Evolutionary conservation across 768 basidiomycete genomes (phyloP).

Genomic region (Pleurotus pulmonarius): DNA sequence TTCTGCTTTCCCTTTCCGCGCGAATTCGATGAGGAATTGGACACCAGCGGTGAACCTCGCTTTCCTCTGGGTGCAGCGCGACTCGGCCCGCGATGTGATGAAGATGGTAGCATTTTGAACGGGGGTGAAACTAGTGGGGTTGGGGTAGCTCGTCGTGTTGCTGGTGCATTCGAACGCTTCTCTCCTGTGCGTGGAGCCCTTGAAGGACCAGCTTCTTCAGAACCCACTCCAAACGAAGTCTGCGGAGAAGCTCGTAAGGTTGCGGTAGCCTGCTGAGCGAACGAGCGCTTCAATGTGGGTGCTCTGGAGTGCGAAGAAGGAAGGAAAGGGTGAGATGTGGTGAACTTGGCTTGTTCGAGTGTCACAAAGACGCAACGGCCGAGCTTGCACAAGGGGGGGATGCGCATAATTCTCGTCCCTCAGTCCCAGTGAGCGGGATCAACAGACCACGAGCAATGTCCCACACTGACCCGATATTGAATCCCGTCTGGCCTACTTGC

Average conservation of each 20-base stretch:
- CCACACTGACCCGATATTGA: too few relatives aligned
- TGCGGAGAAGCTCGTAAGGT: conserved; percentile 10
- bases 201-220: conserved; percentile 18
- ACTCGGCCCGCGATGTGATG: conserved; percentile 10
- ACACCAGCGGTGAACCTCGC: neutral
- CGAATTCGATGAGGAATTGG: neutral
- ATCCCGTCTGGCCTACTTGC: too few relatives aligned
- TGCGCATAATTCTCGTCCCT: conserved; percentile 39
- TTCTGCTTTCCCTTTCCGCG: conserved; percentile 1
- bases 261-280: conserved; percentile 35
- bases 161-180: conserved; percentile 8
- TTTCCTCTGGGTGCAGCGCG: neutral
- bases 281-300: conserved; percentile 40
- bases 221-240: conserved; percentile 25
- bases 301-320: conserved; percentile 10
- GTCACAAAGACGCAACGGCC: conserved; percentile 62
- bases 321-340: conserved; percentile 17
- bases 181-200: conserved; percentile 13
- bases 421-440: neutral
- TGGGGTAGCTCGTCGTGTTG: conserved; percentile 13
- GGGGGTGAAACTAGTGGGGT: conserved; percentile 13
- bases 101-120: conserved; percentile 23
- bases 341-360: conserved; percentile 35
- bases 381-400: conserved; percentile 40
- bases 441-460: too few relatives aligned